A percentile compares a stretch with the other conserved stretches of the same genome.
phyloP scores from a whole-genome alignment of 73 alveolate genomes.

The Effrenium voratum region DNA sequence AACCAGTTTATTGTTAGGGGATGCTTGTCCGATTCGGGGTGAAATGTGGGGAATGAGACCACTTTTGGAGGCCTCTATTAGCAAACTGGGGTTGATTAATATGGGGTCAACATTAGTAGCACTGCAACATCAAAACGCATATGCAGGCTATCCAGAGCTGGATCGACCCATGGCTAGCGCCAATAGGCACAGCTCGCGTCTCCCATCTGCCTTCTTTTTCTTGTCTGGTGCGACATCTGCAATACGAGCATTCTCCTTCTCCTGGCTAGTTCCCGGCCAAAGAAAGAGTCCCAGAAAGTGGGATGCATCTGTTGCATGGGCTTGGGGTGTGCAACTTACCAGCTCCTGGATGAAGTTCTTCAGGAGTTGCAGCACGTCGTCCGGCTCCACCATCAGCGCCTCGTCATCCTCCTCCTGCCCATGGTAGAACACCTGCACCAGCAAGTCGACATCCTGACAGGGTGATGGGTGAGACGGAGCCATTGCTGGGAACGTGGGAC shows the following conservation, averaged over 20 bases:
- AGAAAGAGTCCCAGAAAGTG: neutral
- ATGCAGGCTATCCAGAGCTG: too few relatives aligned
- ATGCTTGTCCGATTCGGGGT: too few relatives aligned
- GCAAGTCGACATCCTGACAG: conserved; percentile 78
- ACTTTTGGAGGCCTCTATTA: too few relatives aligned
- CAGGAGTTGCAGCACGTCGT: conserved; percentile 96
- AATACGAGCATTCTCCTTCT: conserved; percentile 96
- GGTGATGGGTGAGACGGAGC: too few relatives aligned
- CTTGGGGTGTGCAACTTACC: neutral
- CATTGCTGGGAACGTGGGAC: too few relatives aligned
- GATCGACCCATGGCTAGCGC: too few relatives aligned
- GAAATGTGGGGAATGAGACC: too few relatives aligned
- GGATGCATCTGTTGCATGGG: neutral
- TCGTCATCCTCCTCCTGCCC: conserved; percentile 95
- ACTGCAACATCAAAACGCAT: too few relatives aligned
- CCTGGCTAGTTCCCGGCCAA: neutral
- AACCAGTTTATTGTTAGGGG: too few relatives aligned
- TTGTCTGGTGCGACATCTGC: conserved; percentile 96
- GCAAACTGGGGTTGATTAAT: too few relatives aligned
- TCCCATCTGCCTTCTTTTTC: conserved; percentile 95
- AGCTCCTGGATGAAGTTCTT: conserved; percentile 95
- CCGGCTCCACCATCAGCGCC: conserved; percentile 95
- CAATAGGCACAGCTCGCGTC: too few relatives aligned
- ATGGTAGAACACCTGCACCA: conserved; percentile 95
- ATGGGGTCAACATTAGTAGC: too few relatives aligned